Evolutionary conservation across 345 rosid species (phyloP).

Genomic region (Anacardium occidentale): DNA sequence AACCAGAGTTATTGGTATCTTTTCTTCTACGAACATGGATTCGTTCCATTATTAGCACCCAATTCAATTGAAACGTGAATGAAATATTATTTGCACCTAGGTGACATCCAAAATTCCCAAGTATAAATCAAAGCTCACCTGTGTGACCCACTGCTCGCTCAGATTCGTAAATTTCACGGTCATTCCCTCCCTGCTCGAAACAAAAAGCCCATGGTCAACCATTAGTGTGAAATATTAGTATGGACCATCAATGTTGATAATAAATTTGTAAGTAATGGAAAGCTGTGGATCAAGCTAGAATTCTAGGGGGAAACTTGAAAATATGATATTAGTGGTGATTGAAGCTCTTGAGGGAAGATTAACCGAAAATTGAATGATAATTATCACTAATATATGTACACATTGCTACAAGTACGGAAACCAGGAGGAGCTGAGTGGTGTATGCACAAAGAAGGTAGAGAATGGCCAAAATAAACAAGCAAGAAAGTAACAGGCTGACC

Average conservation of each 20-base stretch:
- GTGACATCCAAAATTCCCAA: neutral
- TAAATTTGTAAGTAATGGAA: neutral
- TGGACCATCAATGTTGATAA: neutral
- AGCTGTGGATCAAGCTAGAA: neutral
- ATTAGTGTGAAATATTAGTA: neutral
- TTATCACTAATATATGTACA: neutral
- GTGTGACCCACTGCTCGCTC: conserved; percentile 79
- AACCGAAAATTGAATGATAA: too few species aligned
- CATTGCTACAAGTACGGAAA: neutral
- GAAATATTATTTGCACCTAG: neutral
- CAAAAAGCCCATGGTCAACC: conserved; percentile 5
- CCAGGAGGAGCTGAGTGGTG: neutral
- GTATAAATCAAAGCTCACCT: conserved; percentile 45
- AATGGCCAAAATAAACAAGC: neutral
- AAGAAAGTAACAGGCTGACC: conserved; percentile 38
- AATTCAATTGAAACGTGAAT: conserved; percentile 1
- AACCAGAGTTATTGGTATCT: neutral
- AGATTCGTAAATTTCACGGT: conserved; percentile 86
- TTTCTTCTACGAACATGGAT: neutral
- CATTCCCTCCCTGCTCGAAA: conserved; percentile 84
- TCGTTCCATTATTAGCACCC: neutral
- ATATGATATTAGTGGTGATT: neutral
- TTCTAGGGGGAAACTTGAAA: neutral
- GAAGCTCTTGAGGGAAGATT: neutral
- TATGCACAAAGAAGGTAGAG: neutral